Base-by-base conservation (phyloP, 768 basidiomycete genomes). In the Tephrocybe sp. region DNA sequence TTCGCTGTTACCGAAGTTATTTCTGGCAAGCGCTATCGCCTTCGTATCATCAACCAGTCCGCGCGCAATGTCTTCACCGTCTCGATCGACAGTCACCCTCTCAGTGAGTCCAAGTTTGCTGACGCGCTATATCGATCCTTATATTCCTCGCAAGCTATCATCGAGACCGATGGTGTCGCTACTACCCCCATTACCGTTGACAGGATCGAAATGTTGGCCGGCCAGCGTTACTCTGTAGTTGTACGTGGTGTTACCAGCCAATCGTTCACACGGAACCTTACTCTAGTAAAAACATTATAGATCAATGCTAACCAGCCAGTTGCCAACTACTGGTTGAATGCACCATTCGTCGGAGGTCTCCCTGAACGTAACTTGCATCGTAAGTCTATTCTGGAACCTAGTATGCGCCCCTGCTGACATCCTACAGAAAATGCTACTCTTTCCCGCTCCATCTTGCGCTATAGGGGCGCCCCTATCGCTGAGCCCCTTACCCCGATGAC, bases 181-280 rank as follows among this genome's bases (percentile, higher is more conserved):
- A 65, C 64, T 23, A 54, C 58, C 12, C 58, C 68, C 11, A 54
- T 54, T 19, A 56, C 53, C 13, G 75, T 77, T 4, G 70, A 73
- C 47, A 65, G 59, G 23, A 60, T 78, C 27, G 64, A 70, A 8
- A 59, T 80, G 45, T 70, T 68, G 44, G 71, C 75, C 3, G 76
- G 72, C 1, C 80, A 82, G 59, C 72, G 80, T 13, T 82, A 82
- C 57, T 77, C 61, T 1, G 61, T 71, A 9, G 64, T 72, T 6
- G 61, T 68, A 41, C n/a, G 52, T 47, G n/a, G 9, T 27, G 15
- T 13, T 22, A 38, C 4, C 15, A 15, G 19, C 25, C 8, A 27
- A 15, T 12, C 11, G 11, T 21, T 36, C 10, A 44, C 21, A 30
- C 40, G 7, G 30, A 13, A 30, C 13, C 24, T 13, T 44, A 15